Conservation (phyloP, 2,329 filamentous ascomycete species). For the Coniochaeta sp. region DNA sequence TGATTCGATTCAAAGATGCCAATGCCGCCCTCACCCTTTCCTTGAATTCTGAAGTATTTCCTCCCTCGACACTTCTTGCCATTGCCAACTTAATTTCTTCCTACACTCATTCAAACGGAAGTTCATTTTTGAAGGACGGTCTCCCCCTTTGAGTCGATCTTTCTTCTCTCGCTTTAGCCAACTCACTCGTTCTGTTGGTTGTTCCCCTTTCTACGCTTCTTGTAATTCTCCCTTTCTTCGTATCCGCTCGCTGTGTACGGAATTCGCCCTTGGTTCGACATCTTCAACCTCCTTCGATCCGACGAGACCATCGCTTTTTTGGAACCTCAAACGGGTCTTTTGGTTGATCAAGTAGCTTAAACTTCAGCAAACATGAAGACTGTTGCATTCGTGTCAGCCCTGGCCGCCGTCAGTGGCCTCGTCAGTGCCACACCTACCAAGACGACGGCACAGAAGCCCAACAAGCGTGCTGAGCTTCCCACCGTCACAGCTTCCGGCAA, state of each 20-base stretch:
- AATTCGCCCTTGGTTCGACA: neutral
- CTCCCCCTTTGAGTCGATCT: slow-evolving; percentile 1
- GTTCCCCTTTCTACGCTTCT: slow-evolving; percentile 2
- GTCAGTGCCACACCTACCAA: slow-evolving; percentile 43
- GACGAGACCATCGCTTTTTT: slow-evolving; percentile 5
- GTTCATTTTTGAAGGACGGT: neutral
- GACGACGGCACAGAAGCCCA: slow-evolving; percentile 38
- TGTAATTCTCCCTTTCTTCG: slow-evolving; percentile 6
- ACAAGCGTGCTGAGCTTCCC: slow-evolving; percentile 43
- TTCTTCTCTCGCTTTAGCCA: slow-evolving; percentile 5
- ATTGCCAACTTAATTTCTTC: slow-evolving; percentile 1
- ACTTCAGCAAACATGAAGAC: slow-evolving; percentile 40
- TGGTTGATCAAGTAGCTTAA: neutral
- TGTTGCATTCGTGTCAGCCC: slow-evolving; percentile 36
- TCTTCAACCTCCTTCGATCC: neutral
- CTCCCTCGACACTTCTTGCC: neutral
- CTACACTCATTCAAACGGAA: slow-evolving; percentile 1
- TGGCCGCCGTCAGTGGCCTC: slow-evolving; percentile 34
- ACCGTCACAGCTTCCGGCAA: slow-evolving; percentile 49
- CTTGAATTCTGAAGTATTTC: slow-evolving; percentile 1
- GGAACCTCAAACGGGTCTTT: neutral
- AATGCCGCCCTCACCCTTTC: neutral
- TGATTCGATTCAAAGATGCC: slow-evolving; percentile 2
- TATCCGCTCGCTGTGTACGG: slow-evolving; percentile 1
- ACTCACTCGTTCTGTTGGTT: slow-evolving; percentile 11